These are phyloP conservation scores for Nakaseomyces kungkrabaensis DNA, from an alignment of 1,139 yeast genomes.

Conservation along the genomic window DNA sequence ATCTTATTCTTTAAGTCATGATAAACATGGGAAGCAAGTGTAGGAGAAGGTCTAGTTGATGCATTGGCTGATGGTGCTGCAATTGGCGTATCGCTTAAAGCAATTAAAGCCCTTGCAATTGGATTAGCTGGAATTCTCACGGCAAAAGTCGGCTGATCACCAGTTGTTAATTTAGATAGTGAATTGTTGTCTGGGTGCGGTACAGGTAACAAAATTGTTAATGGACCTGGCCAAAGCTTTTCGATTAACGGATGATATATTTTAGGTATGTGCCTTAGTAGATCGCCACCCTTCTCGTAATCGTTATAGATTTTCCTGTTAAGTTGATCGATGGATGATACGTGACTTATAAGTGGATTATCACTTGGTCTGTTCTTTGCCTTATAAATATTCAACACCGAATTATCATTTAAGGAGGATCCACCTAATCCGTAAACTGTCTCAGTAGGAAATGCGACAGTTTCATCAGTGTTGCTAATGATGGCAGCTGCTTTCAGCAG, in stretches of 20 bases:
- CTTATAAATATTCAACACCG: constrained; percentile 64
- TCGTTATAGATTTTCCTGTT: constrained; percentile 39
- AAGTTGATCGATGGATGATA: constrained; percentile 68
- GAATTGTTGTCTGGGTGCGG: constrained; percentile 33
- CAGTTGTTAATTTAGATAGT: constrained; percentile 69
- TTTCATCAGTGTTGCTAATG: constrained; percentile 41
- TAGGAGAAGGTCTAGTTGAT: constrained; percentile 90
- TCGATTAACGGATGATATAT: constrained; percentile 53
- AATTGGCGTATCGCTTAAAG: constrained; percentile 75
- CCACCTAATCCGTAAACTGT: constrained; percentile 96
- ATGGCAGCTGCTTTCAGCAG: constrained; percentile 50
- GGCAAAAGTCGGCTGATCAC: constrained; percentile 81
- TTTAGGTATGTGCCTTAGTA: constrained; percentile 43
- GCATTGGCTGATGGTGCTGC: constrained; percentile 99
- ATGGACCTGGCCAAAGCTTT: constrained; percentile 92
- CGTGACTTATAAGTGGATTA: constrained; percentile 85
- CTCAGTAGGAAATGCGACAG: constrained; percentile 92
- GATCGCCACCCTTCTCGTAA: constrained; percentile 7
- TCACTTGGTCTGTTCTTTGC: constrained; percentile 95
- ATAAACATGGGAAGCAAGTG: constrained; percentile 74
- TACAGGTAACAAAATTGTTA: constrained; percentile 75
- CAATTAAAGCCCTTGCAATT: constrained; percentile 82
- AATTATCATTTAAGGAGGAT: constrained; percentile 61
- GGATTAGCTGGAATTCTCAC: constrained; percentile 83
- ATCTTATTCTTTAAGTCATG: constrained; percentile 70